These are phyloP conservation scores for Backusella mclennaniae DNA, from an alignment of 192 early-diverging fungal species.

Conservation along the genomic window DNA sequence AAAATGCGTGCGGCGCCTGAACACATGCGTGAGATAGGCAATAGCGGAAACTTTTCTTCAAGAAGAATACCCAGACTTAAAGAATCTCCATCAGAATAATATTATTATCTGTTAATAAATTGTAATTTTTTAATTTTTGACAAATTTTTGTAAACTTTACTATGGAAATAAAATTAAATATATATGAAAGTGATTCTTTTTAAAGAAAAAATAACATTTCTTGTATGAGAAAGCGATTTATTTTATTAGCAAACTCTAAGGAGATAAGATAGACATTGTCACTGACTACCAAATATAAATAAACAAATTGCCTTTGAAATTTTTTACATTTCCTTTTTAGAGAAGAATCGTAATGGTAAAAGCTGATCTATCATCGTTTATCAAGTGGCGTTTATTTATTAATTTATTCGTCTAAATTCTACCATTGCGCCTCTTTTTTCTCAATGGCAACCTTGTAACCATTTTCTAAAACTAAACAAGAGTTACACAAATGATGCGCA, in stretches of 20 bases:
- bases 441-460: background rate
- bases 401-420: background rate
- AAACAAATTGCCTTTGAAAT: too few species aligned
- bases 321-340: too few species aligned
- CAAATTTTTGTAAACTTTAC: background rate
- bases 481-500: background rate
- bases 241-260: too few species aligned
- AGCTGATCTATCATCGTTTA: too few species aligned
- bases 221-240: too few species aligned
- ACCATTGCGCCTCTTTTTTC: background rate
- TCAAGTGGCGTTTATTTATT: too few species aligned
- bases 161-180: too few species aligned
- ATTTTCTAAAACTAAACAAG: background rate
- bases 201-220: too few species aligned
- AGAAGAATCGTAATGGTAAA: too few species aligned
- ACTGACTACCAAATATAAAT: too few species aligned
- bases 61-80: background rate
- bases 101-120: background rate
- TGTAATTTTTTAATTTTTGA: background rate
- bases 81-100: background rate
- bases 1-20: constrained; percentile 13
- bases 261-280: too few species aligned
- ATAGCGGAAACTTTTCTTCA: background rate
- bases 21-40: background rate
- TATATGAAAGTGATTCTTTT: too few species aligned